Conservation (phyloP, 2,329 filamentous ascomycete genomes). For the Raffaelea deltoideospora region DNA sequence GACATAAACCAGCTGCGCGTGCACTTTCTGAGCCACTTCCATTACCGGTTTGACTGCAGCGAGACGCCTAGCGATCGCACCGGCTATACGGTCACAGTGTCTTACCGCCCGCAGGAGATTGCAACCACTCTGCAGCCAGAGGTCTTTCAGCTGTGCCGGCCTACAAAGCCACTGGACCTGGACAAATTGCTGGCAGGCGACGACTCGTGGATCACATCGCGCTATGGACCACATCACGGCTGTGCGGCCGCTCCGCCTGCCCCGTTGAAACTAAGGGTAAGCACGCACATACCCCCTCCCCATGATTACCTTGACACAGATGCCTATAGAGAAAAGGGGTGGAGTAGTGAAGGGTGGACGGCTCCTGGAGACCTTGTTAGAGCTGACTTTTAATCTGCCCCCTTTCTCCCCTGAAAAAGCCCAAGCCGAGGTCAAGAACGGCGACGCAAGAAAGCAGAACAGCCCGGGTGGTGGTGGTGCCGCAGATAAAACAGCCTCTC, state of each 20-base stretch:
- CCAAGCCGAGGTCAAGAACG: background rate
- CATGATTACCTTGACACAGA: too few species aligned
- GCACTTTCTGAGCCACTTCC: slow-evolving; percentile 32
- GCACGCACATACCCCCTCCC: too few species aligned
- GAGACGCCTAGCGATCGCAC: slow-evolving; percentile 19
- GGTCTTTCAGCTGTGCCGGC: slow-evolving; percentile 26
- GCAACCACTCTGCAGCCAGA: slow-evolving; percentile 13
- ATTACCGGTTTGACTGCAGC: slow-evolving; percentile 26
- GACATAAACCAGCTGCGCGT: slow-evolving; percentile 31
- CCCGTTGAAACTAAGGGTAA: slow-evolving; percentile 4
- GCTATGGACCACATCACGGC: slow-evolving; percentile 24
- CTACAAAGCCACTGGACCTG: slow-evolving; percentile 28
- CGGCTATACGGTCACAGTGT: slow-evolving; percentile 24
- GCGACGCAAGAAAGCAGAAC: background rate
- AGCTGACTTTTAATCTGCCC: background rate
- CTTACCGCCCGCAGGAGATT: slow-evolving; percentile 11
- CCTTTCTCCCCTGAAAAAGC: background rate
- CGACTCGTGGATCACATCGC: slow-evolving; percentile 27
- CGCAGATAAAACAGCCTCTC: slow-evolving; percentile 34
- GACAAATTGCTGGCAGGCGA: slow-evolving; percentile 29
- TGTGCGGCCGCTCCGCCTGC: slow-evolving; percentile 6
- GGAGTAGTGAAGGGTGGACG: background rate
- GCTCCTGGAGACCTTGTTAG: background rate
- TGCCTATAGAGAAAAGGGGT: too few species aligned
- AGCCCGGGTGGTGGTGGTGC: slow-evolving; percentile 24